A percentile compares a stretch with the other conserved stretches of the same genome.
phyloP scores from a whole-genome alignment of 331 rosid species.

The Pyrus hybrid region DNA sequence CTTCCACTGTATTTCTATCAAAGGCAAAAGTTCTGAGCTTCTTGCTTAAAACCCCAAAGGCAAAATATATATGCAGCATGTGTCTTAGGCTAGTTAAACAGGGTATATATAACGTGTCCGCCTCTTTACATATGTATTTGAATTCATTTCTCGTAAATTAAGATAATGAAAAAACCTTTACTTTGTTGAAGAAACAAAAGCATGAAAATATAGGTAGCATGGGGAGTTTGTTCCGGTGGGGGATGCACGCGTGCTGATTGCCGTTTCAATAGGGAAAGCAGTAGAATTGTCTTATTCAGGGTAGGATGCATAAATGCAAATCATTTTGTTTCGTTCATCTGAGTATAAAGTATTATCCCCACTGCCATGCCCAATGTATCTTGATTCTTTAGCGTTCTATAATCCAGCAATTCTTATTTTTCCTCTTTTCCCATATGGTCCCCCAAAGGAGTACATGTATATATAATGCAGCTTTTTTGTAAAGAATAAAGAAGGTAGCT shows the following conservation, averaged over 20 bases:
- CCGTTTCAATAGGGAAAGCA: not conserved
- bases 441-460: not conserved
- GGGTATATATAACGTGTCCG: too few relatives aligned
- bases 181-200: not conserved
- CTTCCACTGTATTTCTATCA: not conserved
- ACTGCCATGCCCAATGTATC: not conserved
- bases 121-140: too few relatives aligned
- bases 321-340: not conserved
- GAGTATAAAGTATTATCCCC: not conserved
- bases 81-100: not conserved
- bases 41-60: not conserved
- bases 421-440: not conserved
- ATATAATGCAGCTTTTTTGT: not conserved
- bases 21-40: not conserved
- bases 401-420: not conserved
- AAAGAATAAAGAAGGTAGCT: not conserved
- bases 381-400: not conserved
- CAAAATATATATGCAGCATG: not conserved
- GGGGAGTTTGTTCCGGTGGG: not conserved
- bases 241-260: slow-evolving; percentile 9
- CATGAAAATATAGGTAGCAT: not conserved
- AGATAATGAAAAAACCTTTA: too few relatives aligned
- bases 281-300: slow-evolving; percentile 1
- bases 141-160: too few relatives aligned
- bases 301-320: not conserved